Evolutionary conservation across 177 flowering plant species (phyloP).

Genomic region (Vitis hybrid): DNA sequence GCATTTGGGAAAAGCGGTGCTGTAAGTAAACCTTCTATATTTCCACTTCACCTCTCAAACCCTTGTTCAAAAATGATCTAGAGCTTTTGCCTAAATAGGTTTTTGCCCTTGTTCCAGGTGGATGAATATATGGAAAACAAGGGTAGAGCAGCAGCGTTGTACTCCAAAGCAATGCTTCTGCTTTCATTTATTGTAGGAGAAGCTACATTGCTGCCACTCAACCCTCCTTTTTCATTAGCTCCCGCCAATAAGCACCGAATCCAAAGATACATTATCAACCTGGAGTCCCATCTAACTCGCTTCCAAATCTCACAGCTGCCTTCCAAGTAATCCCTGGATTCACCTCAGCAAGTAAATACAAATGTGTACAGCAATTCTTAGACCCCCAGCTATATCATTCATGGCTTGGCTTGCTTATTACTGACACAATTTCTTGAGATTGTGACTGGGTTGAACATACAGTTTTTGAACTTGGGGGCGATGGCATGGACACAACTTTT

Average conservation of each 20-base stretch:
- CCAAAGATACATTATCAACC: conserved; percentile 31
- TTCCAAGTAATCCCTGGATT: conserved; percentile 6
- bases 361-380: conserved; percentile 9
- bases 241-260: conserved; percentile 35
- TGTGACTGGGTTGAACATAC: background rate
- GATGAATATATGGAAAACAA: conserved; percentile 48
- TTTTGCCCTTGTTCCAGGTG: conserved; percentile 34
- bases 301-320: conserved; percentile 14
- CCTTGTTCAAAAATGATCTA: background rate
- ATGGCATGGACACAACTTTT: background rate
- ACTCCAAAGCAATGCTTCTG: conserved; percentile 46
- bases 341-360: conserved; percentile 15
- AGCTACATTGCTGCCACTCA: conserved; percentile 44
- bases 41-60: background rate
- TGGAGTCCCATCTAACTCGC: conserved; percentile 31
- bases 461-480: background rate
- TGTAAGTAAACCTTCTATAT: conserved; percentile 31
- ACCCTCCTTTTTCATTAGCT: conserved; percentile 45
- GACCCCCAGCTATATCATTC: background rate
- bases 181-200: conserved; percentile 48
- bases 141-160: conserved; percentile 34
- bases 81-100: background rate
- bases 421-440: background rate
- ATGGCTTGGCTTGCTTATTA: background rate
- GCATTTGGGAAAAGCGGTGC: conserved; percentile 43